These are phyloP conservation scores for Thalia dealbata DNA, from an alignment of 176 grass and related monocot genomes.

Conservation along the genomic window DNA sequence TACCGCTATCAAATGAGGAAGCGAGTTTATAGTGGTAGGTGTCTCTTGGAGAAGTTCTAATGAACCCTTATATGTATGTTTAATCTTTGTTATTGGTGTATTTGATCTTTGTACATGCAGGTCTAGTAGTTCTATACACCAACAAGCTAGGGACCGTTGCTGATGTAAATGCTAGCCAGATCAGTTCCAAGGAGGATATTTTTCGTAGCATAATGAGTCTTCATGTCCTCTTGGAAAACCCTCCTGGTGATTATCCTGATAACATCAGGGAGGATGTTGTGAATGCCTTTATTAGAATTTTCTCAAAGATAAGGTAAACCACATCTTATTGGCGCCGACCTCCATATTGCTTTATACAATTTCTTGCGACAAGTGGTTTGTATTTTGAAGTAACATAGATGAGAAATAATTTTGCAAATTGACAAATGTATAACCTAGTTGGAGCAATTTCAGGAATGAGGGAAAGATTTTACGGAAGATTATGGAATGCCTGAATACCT, in stretches of 20 bases:
- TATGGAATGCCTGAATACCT: conserved; percentile 82
- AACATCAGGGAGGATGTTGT: conserved; percentile 57
- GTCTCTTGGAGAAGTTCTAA: conserved; percentile 4
- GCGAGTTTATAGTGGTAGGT: conserved; percentile 57
- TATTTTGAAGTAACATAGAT: conserved; percentile 19
- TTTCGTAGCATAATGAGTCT: conserved; percentile 57
- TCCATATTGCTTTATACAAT: too few relatives aligned
- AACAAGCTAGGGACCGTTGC: conserved; percentile 33
- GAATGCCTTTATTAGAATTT: conserved; percentile 49
- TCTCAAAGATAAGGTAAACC: conserved; percentile 38
- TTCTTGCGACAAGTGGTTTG: not conserved
- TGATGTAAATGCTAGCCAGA: conserved; percentile 38
- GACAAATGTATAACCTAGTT: conserved; percentile 16
- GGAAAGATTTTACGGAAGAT: conserved; percentile 74
- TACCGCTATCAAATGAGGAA: conserved; percentile 74
- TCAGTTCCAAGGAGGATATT: conserved; percentile 60
- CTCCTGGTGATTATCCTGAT: conserved; percentile 72
- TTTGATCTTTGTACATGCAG: conserved; percentile 16
- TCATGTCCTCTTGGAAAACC: conserved; percentile 73
- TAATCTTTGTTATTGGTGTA: conserved; percentile 5
- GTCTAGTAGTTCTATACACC: conserved; percentile 43
- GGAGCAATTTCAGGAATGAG: conserved; percentile 43
- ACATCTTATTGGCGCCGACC: not conserved
- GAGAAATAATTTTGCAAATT: not conserved
- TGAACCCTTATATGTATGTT: conserved; percentile 1